These are phyloP conservation scores for Penicillium verrucosum DNA, from an alignment of 2,329 filamentous ascomycete species.

Conservation along the genomic window DNA sequence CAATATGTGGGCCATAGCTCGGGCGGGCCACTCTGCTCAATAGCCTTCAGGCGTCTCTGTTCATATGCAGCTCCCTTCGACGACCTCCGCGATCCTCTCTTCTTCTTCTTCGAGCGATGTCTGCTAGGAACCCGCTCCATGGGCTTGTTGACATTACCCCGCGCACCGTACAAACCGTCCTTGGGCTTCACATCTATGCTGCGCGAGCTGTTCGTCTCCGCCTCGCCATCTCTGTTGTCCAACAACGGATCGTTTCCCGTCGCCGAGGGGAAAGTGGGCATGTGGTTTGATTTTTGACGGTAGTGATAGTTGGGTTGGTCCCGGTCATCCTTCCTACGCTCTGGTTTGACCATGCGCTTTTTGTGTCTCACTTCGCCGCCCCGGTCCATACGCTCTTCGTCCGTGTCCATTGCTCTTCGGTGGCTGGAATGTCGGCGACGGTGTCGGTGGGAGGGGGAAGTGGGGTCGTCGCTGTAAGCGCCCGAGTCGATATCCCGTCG, in stretches of 20 bases:
- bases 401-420: conserved; percentile 42
- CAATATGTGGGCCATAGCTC: conserved; percentile 97
- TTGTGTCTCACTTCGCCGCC: conserved; percentile 63
- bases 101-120: conserved; percentile 44
- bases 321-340: conserved; percentile 77
- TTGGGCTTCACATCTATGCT: conserved; percentile 55
- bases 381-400: conserved; percentile 54
- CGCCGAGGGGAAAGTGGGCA: conserved; percentile 83
- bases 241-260: conserved; percentile 87
- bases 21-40: conserved; percentile 68
- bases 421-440: conserved; percentile 46
- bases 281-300: conserved; percentile 87
- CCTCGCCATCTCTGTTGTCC: conserved; percentile 58
- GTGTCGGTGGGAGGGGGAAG: conserved; percentile 39
- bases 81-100: conserved; percentile 64
- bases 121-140: conserved; percentile 43
- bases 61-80: conserved; percentile 60
- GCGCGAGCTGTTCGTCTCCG: conserved; percentile 60
- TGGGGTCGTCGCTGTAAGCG: conserved; percentile 39
- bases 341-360: conserved; percentile 82
- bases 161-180: conserved; percentile 33
- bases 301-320: conserved; percentile 96
- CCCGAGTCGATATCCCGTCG: conserved; percentile 70
- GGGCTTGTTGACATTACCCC: conserved; percentile 39
- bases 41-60: conserved; percentile 55